These are phyloP conservation scores for Spongospora subterranea DNA, from an alignment of 208 protist species.

Conservation along the genomic window DNA sequence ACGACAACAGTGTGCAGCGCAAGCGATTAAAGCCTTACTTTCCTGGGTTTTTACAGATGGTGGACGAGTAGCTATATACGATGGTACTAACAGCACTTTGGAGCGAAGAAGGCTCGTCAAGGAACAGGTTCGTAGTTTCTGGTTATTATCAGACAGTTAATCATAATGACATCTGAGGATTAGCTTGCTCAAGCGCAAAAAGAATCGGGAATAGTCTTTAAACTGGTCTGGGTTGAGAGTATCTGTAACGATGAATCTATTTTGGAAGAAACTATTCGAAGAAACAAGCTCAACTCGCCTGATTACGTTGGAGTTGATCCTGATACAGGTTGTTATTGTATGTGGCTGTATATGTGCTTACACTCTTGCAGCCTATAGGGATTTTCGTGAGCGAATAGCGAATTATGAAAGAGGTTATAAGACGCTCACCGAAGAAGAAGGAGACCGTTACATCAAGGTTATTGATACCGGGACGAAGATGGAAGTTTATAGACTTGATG, in stretches of 20 bases:
- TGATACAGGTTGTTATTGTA: background rate
- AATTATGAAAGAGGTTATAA: slow-evolving; percentile 67
- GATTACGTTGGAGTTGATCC: slow-evolving; percentile 46
- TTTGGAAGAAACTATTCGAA: slow-evolving; percentile 39
- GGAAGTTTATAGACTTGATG: slow-evolving; percentile 36
- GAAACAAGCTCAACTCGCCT: slow-evolving; percentile 35
- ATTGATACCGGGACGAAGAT: slow-evolving; percentile 68
- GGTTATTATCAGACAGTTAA: background rate
- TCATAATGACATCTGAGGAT: background rate
- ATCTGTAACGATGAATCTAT: slow-evolving; percentile 48
- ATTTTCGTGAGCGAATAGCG: slow-evolving; percentile 60
- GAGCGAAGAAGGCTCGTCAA: slow-evolving; percentile 57
- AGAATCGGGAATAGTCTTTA: background rate
- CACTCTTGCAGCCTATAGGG: background rate
- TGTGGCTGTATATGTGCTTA: background rate
- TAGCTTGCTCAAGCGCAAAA: slow-evolving; percentile 6
- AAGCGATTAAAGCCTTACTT: slow-evolving; percentile 68
- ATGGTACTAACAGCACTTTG: slow-evolving; percentile 69
- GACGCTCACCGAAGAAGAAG: slow-evolving; percentile 56
- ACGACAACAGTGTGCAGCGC: slow-evolving; percentile 63
- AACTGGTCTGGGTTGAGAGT: slow-evolving; percentile 59
- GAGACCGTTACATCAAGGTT: slow-evolving; percentile 68
- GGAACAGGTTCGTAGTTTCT: background rate
- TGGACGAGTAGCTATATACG: slow-evolving; percentile 68
- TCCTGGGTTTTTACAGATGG: slow-evolving; percentile 65